Conservation (phyloP, 257 asterid genomes). For the Solanum pennellii region DNA sequence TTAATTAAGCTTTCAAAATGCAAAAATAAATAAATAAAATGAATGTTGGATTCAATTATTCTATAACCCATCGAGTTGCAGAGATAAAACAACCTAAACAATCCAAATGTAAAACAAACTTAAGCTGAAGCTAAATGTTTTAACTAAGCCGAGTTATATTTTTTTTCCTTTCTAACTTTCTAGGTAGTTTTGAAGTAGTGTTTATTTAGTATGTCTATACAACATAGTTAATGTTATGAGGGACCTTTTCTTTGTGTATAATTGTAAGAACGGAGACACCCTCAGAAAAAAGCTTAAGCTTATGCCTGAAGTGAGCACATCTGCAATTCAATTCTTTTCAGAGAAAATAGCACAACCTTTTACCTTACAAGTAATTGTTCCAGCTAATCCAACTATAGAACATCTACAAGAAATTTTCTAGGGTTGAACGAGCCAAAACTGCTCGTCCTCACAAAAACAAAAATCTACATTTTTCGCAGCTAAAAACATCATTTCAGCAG, state of each 20-base stretch:
- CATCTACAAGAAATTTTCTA: background rate
- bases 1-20: background rate
- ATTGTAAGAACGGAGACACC: background rate
- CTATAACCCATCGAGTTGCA: background rate
- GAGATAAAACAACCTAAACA: no score
- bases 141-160: background rate
- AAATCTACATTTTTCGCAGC: background rate
- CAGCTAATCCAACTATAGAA: background rate
- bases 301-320: background rate
- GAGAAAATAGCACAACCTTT: background rate
- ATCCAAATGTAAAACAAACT: background rate
- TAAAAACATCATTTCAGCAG: no score
- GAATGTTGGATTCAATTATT: no score
- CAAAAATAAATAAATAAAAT: background rate
- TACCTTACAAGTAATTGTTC: background rate
- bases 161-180: background rate
- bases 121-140: background rate
- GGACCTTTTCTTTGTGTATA: background rate
- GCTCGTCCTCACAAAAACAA: background rate
- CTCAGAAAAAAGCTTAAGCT: background rate
- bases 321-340: background rate
- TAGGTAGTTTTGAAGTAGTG: background rate
- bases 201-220: background rate
- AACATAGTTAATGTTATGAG: no score
- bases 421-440: background rate